A percentile compares a stretch with the other conserved stretches of the same genome.
Conservation (phyloP, 2,329 filamentous ascomycete species). For the Aspergillus quadricinctus region DNA sequence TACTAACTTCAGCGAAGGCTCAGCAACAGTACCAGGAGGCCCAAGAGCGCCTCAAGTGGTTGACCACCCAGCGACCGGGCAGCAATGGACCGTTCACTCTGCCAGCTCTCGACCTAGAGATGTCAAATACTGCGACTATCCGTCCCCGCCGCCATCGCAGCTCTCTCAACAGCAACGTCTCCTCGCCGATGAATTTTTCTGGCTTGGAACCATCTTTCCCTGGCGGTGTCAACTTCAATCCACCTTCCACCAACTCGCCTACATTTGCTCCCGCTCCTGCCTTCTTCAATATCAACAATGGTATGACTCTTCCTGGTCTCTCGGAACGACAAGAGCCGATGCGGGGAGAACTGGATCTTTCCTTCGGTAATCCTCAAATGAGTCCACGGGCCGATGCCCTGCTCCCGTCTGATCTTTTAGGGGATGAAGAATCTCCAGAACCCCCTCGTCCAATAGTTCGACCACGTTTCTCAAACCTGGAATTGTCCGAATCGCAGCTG, state of each 20-base stretch:
- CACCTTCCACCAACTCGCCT: constrained; percentile 48
- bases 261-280: constrained; percentile 48
- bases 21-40: constrained; percentile 45
- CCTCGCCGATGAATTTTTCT: constrained; percentile 42
- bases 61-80: constrained; percentile 35
- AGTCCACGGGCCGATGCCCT: constrained; percentile 59
- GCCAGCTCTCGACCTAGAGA: constrained; percentile 39
- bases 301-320: constrained; percentile 52
- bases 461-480: constrained; percentile 27
- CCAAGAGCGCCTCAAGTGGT: constrained; percentile 43
- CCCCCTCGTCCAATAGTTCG: constrained; percentile 26
- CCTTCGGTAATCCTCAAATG: constrained; percentile 59
- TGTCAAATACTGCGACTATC: constrained; percentile 37
- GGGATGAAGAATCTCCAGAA: constrained; percentile 48
- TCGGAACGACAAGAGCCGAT: constrained; percentile 35
- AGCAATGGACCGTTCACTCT: constrained; percentile 39
- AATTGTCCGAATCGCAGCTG: constrained; percentile 24
- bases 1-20: constrained; percentile 19
- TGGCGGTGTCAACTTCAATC: constrained; percentile 44
- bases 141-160: constrained; percentile 44
- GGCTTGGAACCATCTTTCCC: constrained; percentile 38
- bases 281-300: constrained; percentile 61
- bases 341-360: constrained; percentile 50
- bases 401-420: constrained; percentile 58
- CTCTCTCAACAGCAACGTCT: constrained; percentile 45